These are phyloP conservation scores for Astrephomene gubernaculifera DNA, from an alignment of 139 green algal genomes.

Conservation along the genomic window DNA sequence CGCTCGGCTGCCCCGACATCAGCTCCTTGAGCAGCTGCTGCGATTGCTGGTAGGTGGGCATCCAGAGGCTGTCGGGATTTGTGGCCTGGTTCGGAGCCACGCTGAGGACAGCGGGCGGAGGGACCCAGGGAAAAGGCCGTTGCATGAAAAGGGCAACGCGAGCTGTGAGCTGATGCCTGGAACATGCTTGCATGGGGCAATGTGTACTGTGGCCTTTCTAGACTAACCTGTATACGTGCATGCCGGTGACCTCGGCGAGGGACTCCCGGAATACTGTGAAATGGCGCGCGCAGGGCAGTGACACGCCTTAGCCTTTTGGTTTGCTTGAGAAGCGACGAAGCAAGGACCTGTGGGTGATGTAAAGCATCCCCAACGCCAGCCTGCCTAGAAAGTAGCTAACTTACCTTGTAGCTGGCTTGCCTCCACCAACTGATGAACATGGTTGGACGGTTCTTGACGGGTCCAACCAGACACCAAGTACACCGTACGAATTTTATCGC, in stretches of 20 bases:
- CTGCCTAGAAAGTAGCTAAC: too few species aligned
- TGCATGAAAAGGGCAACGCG: too few species aligned
- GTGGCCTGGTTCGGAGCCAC: slow-evolving; percentile 36
- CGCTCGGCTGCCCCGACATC: not conserved
- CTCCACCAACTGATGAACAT: slow-evolving; percentile 39
- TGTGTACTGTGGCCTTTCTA: too few species aligned
- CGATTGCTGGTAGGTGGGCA: slow-evolving; percentile 2
- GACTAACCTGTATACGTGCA: slow-evolving; percentile 46
- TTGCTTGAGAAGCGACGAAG: too few species aligned
- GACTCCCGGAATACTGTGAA: slow-evolving; percentile 5
- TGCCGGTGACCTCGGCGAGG: slow-evolving; percentile 8
- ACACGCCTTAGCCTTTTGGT: too few species aligned
- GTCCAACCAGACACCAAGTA: slow-evolving; percentile 42
- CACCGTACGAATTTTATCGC: slow-evolving; percentile 28
- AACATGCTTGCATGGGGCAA: too few species aligned
- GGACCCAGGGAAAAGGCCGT: too few species aligned
- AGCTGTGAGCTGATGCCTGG: too few species aligned
- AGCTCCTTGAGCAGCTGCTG: slow-evolving; percentile 39
- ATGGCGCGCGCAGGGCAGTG: too few species aligned
- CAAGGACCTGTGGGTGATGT: too few species aligned
- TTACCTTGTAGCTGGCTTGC: slow-evolving; percentile 12
- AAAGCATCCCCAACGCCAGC: too few species aligned
- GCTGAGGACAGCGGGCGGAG: too few species aligned
- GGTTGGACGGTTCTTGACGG: not conserved
- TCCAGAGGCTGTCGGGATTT: slow-evolving; percentile 29